phyloP scores from a whole-genome alignment of 495 filamentous ascomycete genomes.

The Acidomyces sp. region DNA sequence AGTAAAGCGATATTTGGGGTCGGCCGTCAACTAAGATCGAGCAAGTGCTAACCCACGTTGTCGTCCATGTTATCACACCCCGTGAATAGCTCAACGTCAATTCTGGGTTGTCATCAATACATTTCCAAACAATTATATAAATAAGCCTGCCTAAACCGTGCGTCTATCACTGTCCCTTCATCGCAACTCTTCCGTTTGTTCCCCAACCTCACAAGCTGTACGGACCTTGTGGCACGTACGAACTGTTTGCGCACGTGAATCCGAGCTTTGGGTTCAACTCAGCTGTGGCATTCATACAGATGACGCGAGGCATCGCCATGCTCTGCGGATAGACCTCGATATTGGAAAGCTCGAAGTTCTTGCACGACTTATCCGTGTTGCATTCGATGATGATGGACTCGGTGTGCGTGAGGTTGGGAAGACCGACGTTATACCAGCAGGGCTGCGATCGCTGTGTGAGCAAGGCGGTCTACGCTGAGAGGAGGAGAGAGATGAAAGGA shows the following conservation, averaged over 20 bases:
- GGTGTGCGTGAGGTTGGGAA: constrained; percentile 29
- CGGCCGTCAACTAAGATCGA: too few species aligned
- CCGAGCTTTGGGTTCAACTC: constrained; percentile 29
- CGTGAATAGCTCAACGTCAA: too few species aligned
- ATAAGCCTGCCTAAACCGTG: too few species aligned
- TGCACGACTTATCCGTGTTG: constrained; percentile 29
- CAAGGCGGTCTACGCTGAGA: neutral
- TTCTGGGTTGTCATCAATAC: too few species aligned
- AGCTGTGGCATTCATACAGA: constrained; percentile 31
- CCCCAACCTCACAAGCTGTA: too few species aligned
- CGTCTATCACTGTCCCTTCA: too few species aligned
- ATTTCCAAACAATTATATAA: too few species aligned
- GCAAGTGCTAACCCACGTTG: too few species aligned
- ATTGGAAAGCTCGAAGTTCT: constrained; percentile 25
- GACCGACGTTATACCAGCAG: constrained; percentile 32
- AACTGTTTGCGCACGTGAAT: constrained; percentile 30
- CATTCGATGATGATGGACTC: constrained; percentile 32
- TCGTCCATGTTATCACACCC: too few species aligned
- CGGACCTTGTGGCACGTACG: constrained; percentile 21
- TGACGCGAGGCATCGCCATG: constrained; percentile 20
- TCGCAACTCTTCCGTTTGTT: too few species aligned
- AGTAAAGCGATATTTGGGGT: too few species aligned
- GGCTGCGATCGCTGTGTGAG: constrained; percentile 12
- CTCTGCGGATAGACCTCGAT: constrained; percentile 30
- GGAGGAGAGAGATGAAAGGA: neutral